These are phyloP conservation scores for Beta macrorhiza DNA, from an alignment of 179 eudicot species.

Conservation along the genomic window DNA sequence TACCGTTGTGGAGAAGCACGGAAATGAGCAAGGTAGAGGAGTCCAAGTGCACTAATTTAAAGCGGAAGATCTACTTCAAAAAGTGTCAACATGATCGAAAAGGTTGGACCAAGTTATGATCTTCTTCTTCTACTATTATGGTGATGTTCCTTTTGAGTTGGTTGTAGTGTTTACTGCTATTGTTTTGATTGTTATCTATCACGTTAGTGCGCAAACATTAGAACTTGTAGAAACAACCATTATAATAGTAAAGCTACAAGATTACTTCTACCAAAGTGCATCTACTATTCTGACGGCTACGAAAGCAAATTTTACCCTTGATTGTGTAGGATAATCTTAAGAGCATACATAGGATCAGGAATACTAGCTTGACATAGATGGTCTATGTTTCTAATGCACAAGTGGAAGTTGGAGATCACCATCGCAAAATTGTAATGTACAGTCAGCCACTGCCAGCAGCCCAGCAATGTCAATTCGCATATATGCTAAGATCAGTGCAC, in stretches of 20 bases:
- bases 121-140: too few species aligned
- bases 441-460: neutral
- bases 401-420: conserved; percentile 1
- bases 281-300: too few species aligned
- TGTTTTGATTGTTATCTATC: too few species aligned
- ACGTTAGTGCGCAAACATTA: too few species aligned
- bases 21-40: too few species aligned
- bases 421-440: neutral
- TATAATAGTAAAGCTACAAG: neutral
- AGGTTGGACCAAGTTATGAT: too few species aligned
- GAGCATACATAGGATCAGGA: neutral
- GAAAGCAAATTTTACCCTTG: neutral
- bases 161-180: too few species aligned
- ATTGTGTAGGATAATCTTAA: neutral
- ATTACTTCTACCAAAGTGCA: neutral
- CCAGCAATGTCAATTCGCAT: neutral
- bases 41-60: too few species aligned
- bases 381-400: conserved; percentile 12
- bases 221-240: neutral
- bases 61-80: too few species aligned
- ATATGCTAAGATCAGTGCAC: neutral
- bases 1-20: too few species aligned
- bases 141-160: too few species aligned
- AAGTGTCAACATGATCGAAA: too few species aligned
- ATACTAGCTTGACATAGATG: neutral